Base-by-base conservation (phyloP, 768 basidiomycete species). In the Hydnomerulius pinastri region DNA sequence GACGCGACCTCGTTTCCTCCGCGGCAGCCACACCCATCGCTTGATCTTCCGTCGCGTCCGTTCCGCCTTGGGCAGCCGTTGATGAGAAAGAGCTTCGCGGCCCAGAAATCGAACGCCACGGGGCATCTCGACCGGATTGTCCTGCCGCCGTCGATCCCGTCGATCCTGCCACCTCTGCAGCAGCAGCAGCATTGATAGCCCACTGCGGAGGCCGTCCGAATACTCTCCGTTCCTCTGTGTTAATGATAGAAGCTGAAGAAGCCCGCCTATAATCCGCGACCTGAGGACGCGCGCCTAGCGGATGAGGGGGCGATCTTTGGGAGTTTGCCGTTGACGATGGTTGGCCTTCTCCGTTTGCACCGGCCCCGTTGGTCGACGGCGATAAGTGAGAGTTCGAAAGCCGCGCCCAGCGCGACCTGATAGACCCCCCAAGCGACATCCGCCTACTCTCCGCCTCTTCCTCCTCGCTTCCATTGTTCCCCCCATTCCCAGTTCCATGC, bases 391-490 rank as follows among this genome's bases (percentile, higher is more conserved):
- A 36, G 42, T 53, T 56, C 35, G 63, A 50, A 13, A 64, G 32
- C 15, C 63, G 64, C 23, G 63, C 63, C 6, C 66, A 38, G 3
- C 63, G 58, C 27, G 61, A 66, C n/a, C 63, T 64, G 23, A 64
- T 44, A 5, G 63, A 56, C 3, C 63, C 61, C 12, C 63, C 63
- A 17, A 63, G 42, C 24, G 63, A 46, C n/a, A 45, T 30, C 15
- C 63, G 23, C 43, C 64, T 55, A 4, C 52, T 54, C 25, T 64
- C 63, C 15, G 41, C 15, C 12, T 48, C 21, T 36, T 37, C 6
- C 23, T 54, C 18, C 53, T 54, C 10, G 37, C 23, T 11, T 48
- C 60, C 53, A 17, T 21, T 30, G 29, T 30, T n/a, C n/a, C n/a
- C 42, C 38, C 60, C 56, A 24, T 27, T 54, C 9, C 43, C 50